These are phyloP conservation scores for Ophiocordyceps polyrhachis-furcata DNA, from an alignment of 2,329 filamentous ascomycete species.

Conservation along the genomic window DNA sequence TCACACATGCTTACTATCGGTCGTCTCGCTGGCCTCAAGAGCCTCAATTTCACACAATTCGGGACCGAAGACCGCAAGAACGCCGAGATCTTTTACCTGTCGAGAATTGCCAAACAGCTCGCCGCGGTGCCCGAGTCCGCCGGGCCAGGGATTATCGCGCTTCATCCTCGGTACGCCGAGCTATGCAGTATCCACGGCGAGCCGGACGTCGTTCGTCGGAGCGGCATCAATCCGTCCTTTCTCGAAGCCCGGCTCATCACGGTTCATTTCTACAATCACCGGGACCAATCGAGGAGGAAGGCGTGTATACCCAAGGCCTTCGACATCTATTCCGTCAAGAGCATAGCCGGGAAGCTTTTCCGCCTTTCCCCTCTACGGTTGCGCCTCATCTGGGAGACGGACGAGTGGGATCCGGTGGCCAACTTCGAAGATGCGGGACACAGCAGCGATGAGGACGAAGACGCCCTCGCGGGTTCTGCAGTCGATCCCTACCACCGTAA, in stretches of 20 bases:
- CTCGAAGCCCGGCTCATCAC: constrained; percentile 60
- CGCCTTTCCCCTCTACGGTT: constrained; percentile 42
- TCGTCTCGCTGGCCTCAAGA: constrained; percentile 47
- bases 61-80: constrained; percentile 59
- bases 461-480: constrained; percentile 16
- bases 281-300: constrained; percentile 10
- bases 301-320: constrained; percentile 53
- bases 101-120: constrained; percentile 61
- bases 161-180: constrained; percentile 54
- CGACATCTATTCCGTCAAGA: constrained; percentile 67
- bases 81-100: constrained; percentile 86
- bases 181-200: constrained; percentile 62
- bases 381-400: constrained; percentile 69
- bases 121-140: constrained; percentile 33
- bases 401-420: constrained; percentile 68
- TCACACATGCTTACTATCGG: constrained; percentile 78
- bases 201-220: constrained; percentile 40
- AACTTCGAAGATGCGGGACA: constrained; percentile 39
- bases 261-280: constrained; percentile 32
- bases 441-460: constrained; percentile 33
- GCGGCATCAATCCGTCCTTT: constrained; percentile 53
- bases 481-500: constrained; percentile 5
- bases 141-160: constrained; percentile 34
- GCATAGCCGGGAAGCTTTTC: constrained; percentile 57
- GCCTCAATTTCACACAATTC: constrained; percentile 58